A percentile compares a stretch with the other conserved stretches of the same genome.
phyloP scores from a whole-genome alignment of 306 rosid genomes.

The Hippophae tibetana region DNA sequence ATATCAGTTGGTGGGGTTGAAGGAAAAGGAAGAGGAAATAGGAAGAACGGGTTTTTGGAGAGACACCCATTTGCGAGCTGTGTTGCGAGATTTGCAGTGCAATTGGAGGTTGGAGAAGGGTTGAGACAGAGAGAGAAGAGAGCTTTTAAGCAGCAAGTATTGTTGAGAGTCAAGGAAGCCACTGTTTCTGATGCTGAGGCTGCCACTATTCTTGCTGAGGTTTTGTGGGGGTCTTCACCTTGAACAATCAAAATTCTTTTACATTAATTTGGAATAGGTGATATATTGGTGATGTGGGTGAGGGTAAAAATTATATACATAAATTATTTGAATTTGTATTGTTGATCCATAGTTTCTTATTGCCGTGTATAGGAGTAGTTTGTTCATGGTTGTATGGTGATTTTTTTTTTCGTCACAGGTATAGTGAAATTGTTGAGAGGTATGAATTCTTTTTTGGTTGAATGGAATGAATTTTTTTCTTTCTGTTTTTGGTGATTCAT shows the following conservation, averaged over 20 bases:
- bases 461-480: no score
- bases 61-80: conserved; percentile 61
- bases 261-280: no score
- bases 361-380: no score
- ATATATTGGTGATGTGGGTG: no score
- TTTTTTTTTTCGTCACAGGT: no score
- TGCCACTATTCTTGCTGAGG: conserved; percentile 76
- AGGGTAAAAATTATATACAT: no score
- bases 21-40: conserved; percentile 19
- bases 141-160: conserved; percentile 54
- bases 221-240: conserved; percentile 76
- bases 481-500: no score
- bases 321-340: no score
- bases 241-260: conserved; percentile 6
- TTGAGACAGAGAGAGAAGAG: conserved; percentile 82
- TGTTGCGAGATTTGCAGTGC: conserved; percentile 78
- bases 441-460: no score
- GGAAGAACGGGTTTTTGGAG: conserved; percentile 31
- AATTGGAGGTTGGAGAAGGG: conserved; percentile 88
- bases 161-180: conserved; percentile 53
- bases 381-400: no score
- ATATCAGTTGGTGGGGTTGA: conserved; percentile 18
- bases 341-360: no score
- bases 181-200: conserved; percentile 71
- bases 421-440: no score